A percentile compares a stretch with the other conserved stretches of the same genome.
These are phyloP conservation scores for Baeospora myosura DNA, from an alignment of 1,284 basidiomycete species.

Conservation along the genomic window DNA sequence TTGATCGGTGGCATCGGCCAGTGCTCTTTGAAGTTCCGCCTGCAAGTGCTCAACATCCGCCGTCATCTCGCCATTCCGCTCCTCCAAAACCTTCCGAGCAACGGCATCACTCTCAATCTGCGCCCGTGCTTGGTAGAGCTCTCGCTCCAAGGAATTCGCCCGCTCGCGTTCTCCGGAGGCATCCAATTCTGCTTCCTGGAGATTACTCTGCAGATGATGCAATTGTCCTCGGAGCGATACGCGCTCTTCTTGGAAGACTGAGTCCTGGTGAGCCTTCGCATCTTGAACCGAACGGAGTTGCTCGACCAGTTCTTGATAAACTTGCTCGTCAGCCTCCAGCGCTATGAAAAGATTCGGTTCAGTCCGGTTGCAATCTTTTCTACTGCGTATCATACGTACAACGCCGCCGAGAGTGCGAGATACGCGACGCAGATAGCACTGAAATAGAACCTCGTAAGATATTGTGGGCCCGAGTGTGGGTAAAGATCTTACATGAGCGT, in stretches of 20 bases:
- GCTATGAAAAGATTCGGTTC: constrained; percentile 34
- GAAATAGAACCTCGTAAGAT: constrained; percentile 6
- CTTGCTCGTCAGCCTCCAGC: constrained; percentile 61
- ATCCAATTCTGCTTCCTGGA: constrained; percentile 32
- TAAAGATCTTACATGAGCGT: constrained; percentile 55
- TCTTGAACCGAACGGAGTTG: constrained; percentile 53
- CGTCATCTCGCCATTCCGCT: constrained; percentile 56
- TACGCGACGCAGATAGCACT: constrained; percentile 69
- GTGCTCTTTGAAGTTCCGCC: constrained; percentile 50
- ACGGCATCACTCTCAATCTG: constrained; percentile 56
- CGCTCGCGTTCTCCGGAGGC: constrained; percentile 41
- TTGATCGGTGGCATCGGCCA: constrained; percentile 64
- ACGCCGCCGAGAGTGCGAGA: constrained; percentile 58
- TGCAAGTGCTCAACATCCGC: constrained; percentile 54
- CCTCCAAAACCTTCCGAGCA: constrained; percentile 56
- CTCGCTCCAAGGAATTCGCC: constrained; percentile 48
- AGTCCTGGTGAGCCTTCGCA: constrained; percentile 46
- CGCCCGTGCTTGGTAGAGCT: constrained; percentile 55
- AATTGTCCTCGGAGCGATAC: constrained; percentile 47
- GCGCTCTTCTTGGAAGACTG: constrained; percentile 47
- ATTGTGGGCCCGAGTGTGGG: constrained; percentile 4
- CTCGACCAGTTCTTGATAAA: constrained; percentile 60
- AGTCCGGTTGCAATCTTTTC: constrained; percentile 9
- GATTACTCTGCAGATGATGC: constrained; percentile 37
- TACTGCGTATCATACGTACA: constrained; percentile 43